Percentiles rank a stretch among this genome's conserved stretches.
Conservation (phyloP, 2,329 filamentous ascomycete genomes). For the Capronia coronata region DNA sequence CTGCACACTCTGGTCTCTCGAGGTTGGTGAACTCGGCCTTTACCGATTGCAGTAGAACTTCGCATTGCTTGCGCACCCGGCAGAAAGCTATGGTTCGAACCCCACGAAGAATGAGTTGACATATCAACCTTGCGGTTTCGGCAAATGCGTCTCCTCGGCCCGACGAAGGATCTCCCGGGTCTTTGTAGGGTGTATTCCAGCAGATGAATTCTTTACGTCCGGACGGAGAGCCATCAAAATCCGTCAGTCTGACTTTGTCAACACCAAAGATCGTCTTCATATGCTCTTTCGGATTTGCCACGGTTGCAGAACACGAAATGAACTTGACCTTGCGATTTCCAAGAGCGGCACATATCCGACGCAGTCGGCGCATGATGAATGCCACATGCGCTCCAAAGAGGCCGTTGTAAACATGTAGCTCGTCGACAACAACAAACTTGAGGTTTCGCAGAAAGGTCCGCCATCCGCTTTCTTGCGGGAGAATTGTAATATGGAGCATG, state of each 20-base stretch:
- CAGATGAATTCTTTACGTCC: conserved; percentile 92
- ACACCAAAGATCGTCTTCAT: conserved; percentile 94
- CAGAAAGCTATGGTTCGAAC: conserved; percentile 92
- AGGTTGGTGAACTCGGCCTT: conserved; percentile 68
- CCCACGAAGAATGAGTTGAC: conserved; percentile 77
- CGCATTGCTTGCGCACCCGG: conserved; percentile 78
- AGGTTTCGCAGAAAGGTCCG: conserved; percentile 80
- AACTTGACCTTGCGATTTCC: conserved; percentile 83
- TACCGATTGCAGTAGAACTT: conserved; percentile 72
- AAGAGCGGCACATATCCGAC: conserved; percentile 80
- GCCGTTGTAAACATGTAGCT: conserved; percentile 94
- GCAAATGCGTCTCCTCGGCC: conserved; percentile 75
- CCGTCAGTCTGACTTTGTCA: conserved; percentile 69
- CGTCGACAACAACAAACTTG: conserved; percentile 82
- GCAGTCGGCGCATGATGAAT: conserved; percentile 83
- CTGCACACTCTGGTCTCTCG: conserved; percentile 66
- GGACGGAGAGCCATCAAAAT: conserved; percentile 88
- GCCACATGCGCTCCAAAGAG: conserved; percentile 90
- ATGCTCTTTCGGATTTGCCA: conserved; percentile 84
- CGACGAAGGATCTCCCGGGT: conserved; percentile 77
- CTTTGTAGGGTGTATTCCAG: conserved; percentile 95
- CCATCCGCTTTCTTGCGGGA: conserved; percentile 89
- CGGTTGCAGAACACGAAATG: conserved; percentile 92
- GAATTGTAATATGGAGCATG: conserved; percentile 90
- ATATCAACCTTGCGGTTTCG: conserved; percentile 86